phyloP scores from a whole-genome alignment of 352 stramenopile species.

The Globisporangium splendens region DNA sequence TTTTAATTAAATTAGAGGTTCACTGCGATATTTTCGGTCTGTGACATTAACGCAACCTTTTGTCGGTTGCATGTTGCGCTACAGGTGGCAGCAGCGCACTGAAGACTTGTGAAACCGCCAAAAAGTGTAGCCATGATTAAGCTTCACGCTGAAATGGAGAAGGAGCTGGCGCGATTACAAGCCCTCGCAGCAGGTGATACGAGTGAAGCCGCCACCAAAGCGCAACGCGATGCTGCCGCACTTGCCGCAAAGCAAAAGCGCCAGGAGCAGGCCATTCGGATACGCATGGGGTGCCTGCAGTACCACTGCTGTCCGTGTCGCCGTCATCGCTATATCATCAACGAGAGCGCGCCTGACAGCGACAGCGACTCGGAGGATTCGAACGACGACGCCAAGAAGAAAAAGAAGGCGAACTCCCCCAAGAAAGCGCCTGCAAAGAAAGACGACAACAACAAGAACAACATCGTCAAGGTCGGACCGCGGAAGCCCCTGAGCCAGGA shows the following conservation, averaged over 20 bases:
- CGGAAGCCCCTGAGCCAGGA: constrained; percentile 68
- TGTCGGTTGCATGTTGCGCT: no score
- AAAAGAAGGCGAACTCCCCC: constrained; percentile 11
- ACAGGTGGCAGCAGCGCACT: no score
- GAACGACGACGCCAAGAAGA: constrained; percentile 27
- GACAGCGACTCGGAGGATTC: constrained; percentile 34
- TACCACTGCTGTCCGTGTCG: constrained; percentile 67
- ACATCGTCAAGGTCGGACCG: constrained; percentile 48
- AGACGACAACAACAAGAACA: constrained; percentile 34
- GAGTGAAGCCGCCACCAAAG: constrained; percentile 25
- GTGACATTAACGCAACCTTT: no score
- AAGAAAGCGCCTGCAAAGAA: constrained; percentile 23
- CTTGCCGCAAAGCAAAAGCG: constrained; percentile 40
- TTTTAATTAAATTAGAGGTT: no score
- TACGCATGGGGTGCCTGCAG: constrained; percentile 63
- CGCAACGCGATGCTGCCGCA: constrained; percentile 25
- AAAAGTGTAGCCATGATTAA: constrained; percentile 8
- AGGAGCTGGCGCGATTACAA: constrained; percentile 33
- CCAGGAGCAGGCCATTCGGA: constrained; percentile 49
- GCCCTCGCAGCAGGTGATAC: constrained; percentile 20
- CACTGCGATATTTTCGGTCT: no score
- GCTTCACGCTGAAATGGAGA: constrained; percentile 37
- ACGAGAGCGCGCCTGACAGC: constrained; percentile 33
- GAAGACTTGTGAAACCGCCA: neutral
- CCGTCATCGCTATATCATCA: constrained; percentile 51